Evolutionary conservation across 495 filamentous ascomycete species (phyloP).

Genomic region (Aspergillus heteromorphus): DNA sequence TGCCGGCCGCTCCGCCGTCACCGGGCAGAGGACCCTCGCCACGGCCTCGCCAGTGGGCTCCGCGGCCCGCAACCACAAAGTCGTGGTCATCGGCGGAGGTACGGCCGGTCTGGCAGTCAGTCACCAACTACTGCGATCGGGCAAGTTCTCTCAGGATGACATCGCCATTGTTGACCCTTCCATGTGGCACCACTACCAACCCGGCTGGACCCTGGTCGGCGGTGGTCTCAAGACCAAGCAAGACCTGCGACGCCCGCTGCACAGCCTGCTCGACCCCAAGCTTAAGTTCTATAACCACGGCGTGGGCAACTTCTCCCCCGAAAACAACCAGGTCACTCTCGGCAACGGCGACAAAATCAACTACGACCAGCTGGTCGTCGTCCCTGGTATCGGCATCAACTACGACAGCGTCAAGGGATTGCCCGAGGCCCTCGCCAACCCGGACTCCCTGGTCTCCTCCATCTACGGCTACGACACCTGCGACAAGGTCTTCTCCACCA

Average conservation of each 20-base stretch:
- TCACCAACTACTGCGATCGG: constrained; percentile 55
- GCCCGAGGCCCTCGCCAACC: constrained; percentile 53
- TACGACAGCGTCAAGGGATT: constrained; percentile 53
- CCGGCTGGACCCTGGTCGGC: constrained; percentile 65
- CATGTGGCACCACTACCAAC: constrained; percentile 63
- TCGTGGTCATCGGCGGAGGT: constrained; percentile 61
- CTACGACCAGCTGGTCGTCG: constrained; percentile 63
- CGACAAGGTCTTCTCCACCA: constrained; percentile 52
- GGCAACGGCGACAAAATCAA: constrained; percentile 51
- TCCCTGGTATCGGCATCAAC: constrained; percentile 55
- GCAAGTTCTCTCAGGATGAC: constrained; percentile 52
- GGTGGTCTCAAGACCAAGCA: constrained; percentile 57
- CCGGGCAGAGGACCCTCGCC: constrained; percentile 28
- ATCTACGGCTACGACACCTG: constrained; percentile 60
- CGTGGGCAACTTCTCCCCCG: constrained; percentile 50
- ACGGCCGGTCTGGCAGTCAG: constrained; percentile 57
- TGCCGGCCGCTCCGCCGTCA: constrained; percentile 13
- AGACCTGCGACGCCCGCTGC: constrained; percentile 47
- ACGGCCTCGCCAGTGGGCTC: constrained; percentile 35
- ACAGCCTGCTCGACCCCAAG: constrained; percentile 51
- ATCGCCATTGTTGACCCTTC: constrained; percentile 64
- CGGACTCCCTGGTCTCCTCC: constrained; percentile 52
- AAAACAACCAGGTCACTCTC: constrained; percentile 54
- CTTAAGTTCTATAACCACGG: constrained; percentile 55
- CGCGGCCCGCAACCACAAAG: constrained; percentile 46